phyloP scores from a whole-genome alignment of 306 rosid species.

The Quercus wislizeni region DNA sequence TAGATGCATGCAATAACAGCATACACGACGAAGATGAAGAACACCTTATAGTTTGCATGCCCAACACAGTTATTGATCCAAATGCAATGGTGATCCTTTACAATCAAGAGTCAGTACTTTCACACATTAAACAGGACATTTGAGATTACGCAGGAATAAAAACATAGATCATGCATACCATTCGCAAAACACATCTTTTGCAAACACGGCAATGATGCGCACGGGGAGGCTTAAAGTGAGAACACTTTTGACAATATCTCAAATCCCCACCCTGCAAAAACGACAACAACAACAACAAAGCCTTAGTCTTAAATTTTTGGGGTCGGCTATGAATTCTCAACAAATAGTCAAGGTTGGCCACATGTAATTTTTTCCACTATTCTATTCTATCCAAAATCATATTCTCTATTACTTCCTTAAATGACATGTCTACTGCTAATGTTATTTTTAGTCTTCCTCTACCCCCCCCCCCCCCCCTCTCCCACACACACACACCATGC shows the following conservation, averaged over 20 bases:
- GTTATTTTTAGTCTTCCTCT: too few species aligned
- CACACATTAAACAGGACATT: slow-evolving; percentile 29
- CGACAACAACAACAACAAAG: neutral
- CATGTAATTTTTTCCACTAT: too few species aligned
- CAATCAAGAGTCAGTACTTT: slow-evolving; percentile 43
- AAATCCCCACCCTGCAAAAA: slow-evolving; percentile 87
- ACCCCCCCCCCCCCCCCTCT: too few species aligned
- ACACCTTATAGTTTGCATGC: slow-evolving; percentile 87
- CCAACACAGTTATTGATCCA: slow-evolving; percentile 98
- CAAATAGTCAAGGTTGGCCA: too few species aligned
- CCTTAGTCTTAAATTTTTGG: too few species aligned
- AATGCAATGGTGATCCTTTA: slow-evolving; percentile 95
- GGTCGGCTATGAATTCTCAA: too few species aligned
- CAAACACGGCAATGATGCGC: slow-evolving; percentile 99
- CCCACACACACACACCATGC: slow-evolving; percentile 51
- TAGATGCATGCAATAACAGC: slow-evolving; percentile 82
- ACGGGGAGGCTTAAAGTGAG: slow-evolving; percentile 95
- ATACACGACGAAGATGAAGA: slow-evolving; percentile 78
- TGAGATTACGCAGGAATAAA: slow-evolving; percentile 16
- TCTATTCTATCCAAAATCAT: too few species aligned
- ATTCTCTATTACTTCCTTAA: too few species aligned
- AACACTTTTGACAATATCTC: slow-evolving; percentile 95
- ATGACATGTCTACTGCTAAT: too few species aligned
- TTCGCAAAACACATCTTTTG: slow-evolving; percentile 90
- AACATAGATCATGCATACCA: slow-evolving; percentile 59